Base-by-base conservation (phyloP, 192 early-diverging fungal genomes). In the Diversispora epigaea region DNA sequence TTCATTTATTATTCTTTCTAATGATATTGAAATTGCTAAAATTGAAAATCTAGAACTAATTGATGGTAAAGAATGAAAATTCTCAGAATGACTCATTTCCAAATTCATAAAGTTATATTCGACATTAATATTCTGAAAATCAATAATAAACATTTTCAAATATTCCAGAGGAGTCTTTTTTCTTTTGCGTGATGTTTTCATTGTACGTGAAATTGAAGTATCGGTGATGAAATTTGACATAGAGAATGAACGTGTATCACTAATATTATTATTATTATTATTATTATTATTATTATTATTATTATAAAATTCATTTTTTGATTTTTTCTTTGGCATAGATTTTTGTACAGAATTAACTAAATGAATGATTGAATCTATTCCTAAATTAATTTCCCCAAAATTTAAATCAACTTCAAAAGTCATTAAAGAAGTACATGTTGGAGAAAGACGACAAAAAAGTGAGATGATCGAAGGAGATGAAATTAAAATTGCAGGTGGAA, bases 361-460 rank as follows among this genome's bases (percentile, higher is more conserved):
- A 60, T 61, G 55, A 10, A 81, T 43, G 14, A 79, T 32, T 8
- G 55, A 15, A 61, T 83, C 76, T 40, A 78, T 6, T 43, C 74
- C 39, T n/a, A 76, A 15, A 45, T 46, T 22, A 72, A 79, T 47
- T 7, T 60, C 45, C 2, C 58, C 66, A 1, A 82, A 19, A 19
- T 61, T 25, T 3, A 75, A 21, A 25, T 68, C 49, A 19, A 79
- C 32, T 17, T 82, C 81, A 8, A 82, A 55, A 40, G 76, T 71
- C 44, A 81, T 81, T 4, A 84, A 43, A 0, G 81, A 76, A 3
- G 80, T 65, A 73, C 83, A 84, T 0, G 77, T 75, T 19, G 83
- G 79, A 10, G 77, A 79, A 32, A 84, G 73, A 75, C 79, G 76
- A 71, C 76, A 81, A 15, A 76, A 83, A 21, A 84, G 47, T 0